Evolutionary conservation across 768 basidiomycete species (phyloP), one percentile per base, ranked within the genome.

Genomic region (Scleroderma citrinum): DNA sequence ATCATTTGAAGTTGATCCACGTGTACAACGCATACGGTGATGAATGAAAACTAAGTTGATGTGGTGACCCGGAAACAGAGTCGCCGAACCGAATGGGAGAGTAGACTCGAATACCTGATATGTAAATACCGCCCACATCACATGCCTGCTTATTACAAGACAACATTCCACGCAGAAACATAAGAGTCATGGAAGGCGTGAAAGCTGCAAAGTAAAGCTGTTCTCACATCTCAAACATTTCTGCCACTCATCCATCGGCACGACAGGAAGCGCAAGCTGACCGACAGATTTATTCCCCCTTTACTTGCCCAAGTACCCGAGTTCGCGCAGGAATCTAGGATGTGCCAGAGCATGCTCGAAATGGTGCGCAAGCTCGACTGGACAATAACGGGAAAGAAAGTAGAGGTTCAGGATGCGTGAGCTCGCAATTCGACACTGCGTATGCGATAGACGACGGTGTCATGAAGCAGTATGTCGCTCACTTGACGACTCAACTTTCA

Each of bases 331-430:
- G 92, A 95, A 63, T 90, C 90, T 19, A 74, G 71, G 50, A 89
- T 94, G 79, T 96, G 94, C 67, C 81, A 84, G 51, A 83, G 89
- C 58, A 71, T 96, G 35, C 66, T 93, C 23, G 85, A 87, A 55
- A 90, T 90, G 82, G 93, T 95, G 64, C 78, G 87, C 50, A 89
- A 86, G 63, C 71, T 97, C 14, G 93, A 97, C 66, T 96, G 94
- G 94, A 94, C 92, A 3, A 86, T 94, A 75, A 82, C 82, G 63
- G 76, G 94, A 62, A 95, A 95, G 69, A 82, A 78, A 57, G 85
- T 85, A 7, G 93, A 97, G 62, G 83, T 97, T 29, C 88, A 92
- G 61, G 93, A 97, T 61, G 83, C 91, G n/a, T 62, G 93, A 39
- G 77, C 78, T 17, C 77, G 85, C 50, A 82, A 78, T 30, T 81